Base-by-base conservation (phyloP, 805 yeast species). In the Myxozyma neglecta region DNA sequence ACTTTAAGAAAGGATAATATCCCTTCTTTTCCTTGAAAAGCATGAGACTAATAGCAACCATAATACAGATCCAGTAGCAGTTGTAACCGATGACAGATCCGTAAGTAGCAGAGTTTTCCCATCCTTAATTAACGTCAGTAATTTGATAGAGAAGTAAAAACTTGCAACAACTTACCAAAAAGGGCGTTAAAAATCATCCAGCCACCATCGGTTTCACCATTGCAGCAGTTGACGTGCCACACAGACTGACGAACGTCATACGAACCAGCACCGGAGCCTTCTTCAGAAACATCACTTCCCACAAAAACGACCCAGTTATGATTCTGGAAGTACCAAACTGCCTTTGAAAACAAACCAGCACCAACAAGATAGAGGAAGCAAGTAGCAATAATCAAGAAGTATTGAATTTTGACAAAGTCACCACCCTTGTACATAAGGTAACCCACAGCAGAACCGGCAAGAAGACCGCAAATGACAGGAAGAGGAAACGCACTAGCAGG, bases 181-280 rank as follows among this genome's bases (percentile, higher is more conserved):
- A 93, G 76, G 34, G 97, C 90, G 73, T 93, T 93, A 82, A 93
- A 93, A 64, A 93, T 86, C 83, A 91, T 97, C 98, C 98, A 93
- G 79, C 97, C 98, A 70, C 87, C 85, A 76, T 88, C 93, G 61
- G 81, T 80, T 75, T 88, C 92, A 50, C 97, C 97, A 77, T 91
- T 91, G 80, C 98, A 93, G 79, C 97, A 93, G 82, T 93, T 91
- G 64, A 93, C 96, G 78, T 93, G 99, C 92, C 97, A 93, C 34
- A 93, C 97, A 13, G 88, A 77, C 71, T 82, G 82, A 54, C 80
- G 71, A 71, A 93, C 84, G 76, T 93, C 86, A 77, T 93, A 93
- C 32, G 97, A 87, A 73, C 99, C 99, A 47, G 96, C 93, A 69
- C 99, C 99, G 57, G 86, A 81, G 70, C 98, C 98, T 70, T 81